A percentile compares a stretch with the other conserved stretches of the same genome.
Evolutionary conservation across 345 rosid genomes (phyloP).

Genomic region (Eucalyptus pauciflora): DNA sequence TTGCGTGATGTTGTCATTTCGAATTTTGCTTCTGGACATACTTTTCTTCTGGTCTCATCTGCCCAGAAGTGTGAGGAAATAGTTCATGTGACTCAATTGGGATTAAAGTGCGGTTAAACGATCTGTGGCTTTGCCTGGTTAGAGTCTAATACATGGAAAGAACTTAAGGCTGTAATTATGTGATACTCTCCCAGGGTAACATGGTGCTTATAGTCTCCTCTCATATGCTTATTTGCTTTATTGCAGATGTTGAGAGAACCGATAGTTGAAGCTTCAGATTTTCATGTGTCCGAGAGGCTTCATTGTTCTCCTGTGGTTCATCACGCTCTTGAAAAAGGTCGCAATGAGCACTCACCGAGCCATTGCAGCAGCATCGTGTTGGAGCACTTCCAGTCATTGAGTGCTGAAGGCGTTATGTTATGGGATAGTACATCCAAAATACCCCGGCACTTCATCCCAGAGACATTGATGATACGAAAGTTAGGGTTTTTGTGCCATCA

Average conservation of each 20-base stretch:
- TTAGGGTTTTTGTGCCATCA: background rate
- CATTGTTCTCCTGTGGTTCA: background rate
- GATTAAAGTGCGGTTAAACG: no score
- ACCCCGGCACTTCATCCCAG: no score
- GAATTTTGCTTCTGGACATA: background rate
- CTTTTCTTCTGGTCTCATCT: background rate
- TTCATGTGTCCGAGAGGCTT: background rate
- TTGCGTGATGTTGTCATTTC: conserved; percentile 46
- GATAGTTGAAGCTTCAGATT: background rate
- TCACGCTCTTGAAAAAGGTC: background rate
- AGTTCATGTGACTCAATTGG: background rate
- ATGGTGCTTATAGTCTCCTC: background rate
- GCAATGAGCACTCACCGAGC: no score
- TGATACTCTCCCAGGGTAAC: background rate
- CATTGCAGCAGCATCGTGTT: no score
- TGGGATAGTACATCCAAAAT: no score
- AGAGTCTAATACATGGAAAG: background rate
- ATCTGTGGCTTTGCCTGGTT: no score
- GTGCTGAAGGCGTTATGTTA: background rate
- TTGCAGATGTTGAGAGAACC: background rate
- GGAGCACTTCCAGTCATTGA: background rate
- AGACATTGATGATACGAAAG: background rate
- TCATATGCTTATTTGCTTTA: background rate
- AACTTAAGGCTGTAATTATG: no score
- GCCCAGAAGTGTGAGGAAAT: background rate